Percentiles rank a stretch among this genome's conserved stretches.
These are phyloP conservation scores for Aspergillus felis DNA, from an alignment of 2,329 filamentous ascomycete genomes.

Conservation along the genomic window DNA sequence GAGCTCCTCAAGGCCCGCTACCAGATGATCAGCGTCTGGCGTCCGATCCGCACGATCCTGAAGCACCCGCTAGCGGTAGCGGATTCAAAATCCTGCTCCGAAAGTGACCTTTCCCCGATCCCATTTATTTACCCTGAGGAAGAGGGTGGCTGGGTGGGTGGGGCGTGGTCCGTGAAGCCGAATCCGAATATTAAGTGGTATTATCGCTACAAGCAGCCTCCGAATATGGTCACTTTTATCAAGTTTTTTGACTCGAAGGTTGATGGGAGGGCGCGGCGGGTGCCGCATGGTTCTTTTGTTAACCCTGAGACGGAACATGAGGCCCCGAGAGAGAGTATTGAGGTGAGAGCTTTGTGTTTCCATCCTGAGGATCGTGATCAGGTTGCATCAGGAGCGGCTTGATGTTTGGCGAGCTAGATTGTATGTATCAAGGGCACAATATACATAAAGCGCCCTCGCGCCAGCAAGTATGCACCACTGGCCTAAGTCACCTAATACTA, in stretches of 20 bases:
- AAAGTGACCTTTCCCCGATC: constrained; percentile 49
- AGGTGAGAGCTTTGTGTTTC: constrained; percentile 54
- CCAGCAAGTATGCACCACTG: no score
- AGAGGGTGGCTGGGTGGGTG: constrained; percentile 37
- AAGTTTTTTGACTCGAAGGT: constrained; percentile 60
- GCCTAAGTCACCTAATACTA: no score
- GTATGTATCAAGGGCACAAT: no score
- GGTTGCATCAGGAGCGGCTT: no score
- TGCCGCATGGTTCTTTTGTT: constrained; percentile 54
- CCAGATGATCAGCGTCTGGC: constrained; percentile 52
- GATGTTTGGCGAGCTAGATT: no score
- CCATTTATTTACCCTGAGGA: constrained; percentile 49
- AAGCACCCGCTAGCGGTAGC: constrained; percentile 55
- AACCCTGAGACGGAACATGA: constrained; percentile 44
- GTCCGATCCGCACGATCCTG: constrained; percentile 47
- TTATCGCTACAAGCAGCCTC: constrained; percentile 50
- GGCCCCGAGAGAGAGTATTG: constrained; percentile 51
- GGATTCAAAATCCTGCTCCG: constrained; percentile 48
- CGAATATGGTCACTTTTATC: constrained; percentile 55
- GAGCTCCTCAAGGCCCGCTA: constrained; percentile 42
- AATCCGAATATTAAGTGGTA: constrained; percentile 49
- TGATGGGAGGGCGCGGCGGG: constrained; percentile 50
- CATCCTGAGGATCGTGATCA: constrained; percentile 39
- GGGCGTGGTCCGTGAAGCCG: constrained; percentile 47
- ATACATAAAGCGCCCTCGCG: no score